A percentile compares a stretch with the other conserved stretches of the same genome.
These are phyloP conservation scores for Trichoderma atrobrunneum DNA, from an alignment of 2,329 filamentous ascomycete species.

Conservation along the genomic window DNA sequence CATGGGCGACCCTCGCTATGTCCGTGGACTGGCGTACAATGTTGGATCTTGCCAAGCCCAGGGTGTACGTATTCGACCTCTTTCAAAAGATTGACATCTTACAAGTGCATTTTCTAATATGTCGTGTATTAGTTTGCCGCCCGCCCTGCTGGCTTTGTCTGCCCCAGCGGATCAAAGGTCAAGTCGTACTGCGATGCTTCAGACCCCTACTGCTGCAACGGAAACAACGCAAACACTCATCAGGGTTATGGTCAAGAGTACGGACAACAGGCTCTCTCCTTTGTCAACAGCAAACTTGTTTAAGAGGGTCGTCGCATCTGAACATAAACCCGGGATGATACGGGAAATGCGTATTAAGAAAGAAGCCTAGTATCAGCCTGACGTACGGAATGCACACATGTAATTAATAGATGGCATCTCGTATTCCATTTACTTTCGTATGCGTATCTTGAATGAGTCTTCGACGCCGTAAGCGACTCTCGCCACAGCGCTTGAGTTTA, in stretches of 20 bases:
- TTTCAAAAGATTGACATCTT: not conserved
- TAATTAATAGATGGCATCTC: too few relatives aligned
- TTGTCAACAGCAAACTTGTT: constrained; percentile 48
- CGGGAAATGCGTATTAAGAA: too few relatives aligned
- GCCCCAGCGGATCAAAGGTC: constrained; percentile 52
- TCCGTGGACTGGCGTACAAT: constrained; percentile 54
- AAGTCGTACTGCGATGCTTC: constrained; percentile 63
- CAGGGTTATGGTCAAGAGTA: constrained; percentile 64
- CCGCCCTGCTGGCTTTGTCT: constrained; percentile 55
- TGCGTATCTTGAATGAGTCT: too few relatives aligned
- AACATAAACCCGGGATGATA: too few relatives aligned
- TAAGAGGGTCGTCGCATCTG: not conserved
- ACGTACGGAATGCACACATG: too few relatives aligned
- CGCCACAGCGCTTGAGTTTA: not conserved
- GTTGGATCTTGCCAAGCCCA: constrained; percentile 44
- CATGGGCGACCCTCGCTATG: constrained; percentile 61
- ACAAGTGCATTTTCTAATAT: not conserved
- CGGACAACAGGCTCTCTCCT: constrained; percentile 55
- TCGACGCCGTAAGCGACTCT: not conserved
- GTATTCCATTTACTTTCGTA: too few relatives aligned
- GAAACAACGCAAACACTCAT: constrained; percentile 57
- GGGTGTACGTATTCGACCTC: constrained; percentile 50
- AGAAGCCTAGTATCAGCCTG: too few relatives aligned
- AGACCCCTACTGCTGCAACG: constrained; percentile 66
- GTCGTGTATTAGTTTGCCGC: constrained; percentile 52